Conservation (phyloP, 305 asterid genomes). For the Fraxinus albicans region DNA sequence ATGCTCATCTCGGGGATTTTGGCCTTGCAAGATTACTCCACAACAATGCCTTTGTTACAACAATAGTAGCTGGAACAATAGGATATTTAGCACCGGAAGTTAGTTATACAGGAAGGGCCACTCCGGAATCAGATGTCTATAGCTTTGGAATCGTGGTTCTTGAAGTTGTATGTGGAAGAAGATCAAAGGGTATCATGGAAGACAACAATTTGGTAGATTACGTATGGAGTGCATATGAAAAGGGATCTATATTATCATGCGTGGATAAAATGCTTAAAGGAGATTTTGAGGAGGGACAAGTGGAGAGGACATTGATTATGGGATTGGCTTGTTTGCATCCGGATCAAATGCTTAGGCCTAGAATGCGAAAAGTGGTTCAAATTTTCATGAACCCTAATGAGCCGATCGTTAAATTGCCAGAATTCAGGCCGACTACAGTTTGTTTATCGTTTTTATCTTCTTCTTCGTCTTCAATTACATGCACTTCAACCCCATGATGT, state of each 20-base stretch:
- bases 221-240: conserved; percentile 44
- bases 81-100: conserved; percentile 66
- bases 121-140: conserved; percentile 56
- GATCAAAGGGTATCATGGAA: conserved; percentile 57
- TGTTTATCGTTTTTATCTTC: conserved; percentile 41
- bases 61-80: conserved; percentile 63
- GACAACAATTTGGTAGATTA: conserved; percentile 47
- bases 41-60: conserved; percentile 40
- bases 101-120: conserved; percentile 51
- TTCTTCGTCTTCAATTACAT: neutral
- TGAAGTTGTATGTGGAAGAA: conserved; percentile 51
- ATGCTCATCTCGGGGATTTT: conserved; percentile 55
- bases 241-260: conserved; percentile 32
- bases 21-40: conserved; percentile 52
- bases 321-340: conserved; percentile 66
- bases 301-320: conserved; percentile 37
- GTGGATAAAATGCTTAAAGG: conserved; percentile 38
- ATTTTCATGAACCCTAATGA: conserved; percentile 44
- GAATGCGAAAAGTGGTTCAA: conserved; percentile 54
- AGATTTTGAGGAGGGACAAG: conserved; percentile 36
- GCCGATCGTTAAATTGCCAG: conserved; percentile 47
- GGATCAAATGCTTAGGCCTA: conserved; percentile 47
- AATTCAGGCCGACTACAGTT: conserved; percentile 39
- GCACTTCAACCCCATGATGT: neutral
- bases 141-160: conserved; percentile 63